Percentiles rank a stretch among this genome's conserved stretches.
These are phyloP conservation scores for Syncephalastrum racemosum DNA, from an alignment of 371 early-diverging fungal genomes.

Conservation along the genomic window DNA sequence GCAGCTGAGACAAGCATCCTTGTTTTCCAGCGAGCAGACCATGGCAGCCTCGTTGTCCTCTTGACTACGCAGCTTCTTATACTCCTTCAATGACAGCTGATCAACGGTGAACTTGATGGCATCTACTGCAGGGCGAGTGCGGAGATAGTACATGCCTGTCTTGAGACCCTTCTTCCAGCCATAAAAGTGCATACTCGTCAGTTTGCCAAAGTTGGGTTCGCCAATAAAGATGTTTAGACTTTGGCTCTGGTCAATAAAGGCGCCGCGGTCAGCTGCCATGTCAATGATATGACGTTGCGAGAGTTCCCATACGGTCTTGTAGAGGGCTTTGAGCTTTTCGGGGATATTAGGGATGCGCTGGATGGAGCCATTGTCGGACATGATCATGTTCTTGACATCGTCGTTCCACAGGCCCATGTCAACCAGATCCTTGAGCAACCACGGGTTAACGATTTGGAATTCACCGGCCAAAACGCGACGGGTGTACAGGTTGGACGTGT, in stretches of 20 bases:
- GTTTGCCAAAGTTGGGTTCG: conserved; percentile 87
- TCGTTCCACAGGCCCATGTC: conserved; percentile 96
- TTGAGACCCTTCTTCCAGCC: conserved; percentile 99
- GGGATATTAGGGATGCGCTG: conserved; percentile 83
- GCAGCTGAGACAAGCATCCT: conserved; percentile 92
- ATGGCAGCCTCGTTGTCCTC: conserved; percentile 57
- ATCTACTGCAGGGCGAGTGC: conserved; percentile 96
- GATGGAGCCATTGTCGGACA: conserved; percentile 95
- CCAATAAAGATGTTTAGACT: conserved; percentile 98
- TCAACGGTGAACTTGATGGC: conserved; percentile 95
- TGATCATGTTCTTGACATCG: conserved; percentile 95
- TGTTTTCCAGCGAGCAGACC: conserved; percentile 87
- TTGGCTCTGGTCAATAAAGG: conserved; percentile 99
- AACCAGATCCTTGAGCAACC: conserved; percentile 94
- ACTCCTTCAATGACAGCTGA: conserved; percentile 54
- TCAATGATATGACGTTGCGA: conserved; percentile 88
- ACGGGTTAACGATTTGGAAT: conserved; percentile 99
- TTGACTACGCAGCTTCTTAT: conserved; percentile 10
- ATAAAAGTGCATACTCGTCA: conserved; percentile 99
- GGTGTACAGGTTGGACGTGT: conserved; percentile 98
- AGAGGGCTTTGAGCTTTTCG: conserved; percentile 89
- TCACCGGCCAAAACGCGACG: conserved; percentile 99
- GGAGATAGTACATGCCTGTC: conserved; percentile 99
- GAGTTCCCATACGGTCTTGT: conserved; percentile 99
- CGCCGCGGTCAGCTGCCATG: conserved; percentile 94